These are phyloP conservation scores for Penicillium psychrosexuale DNA, from an alignment of 2,329 filamentous ascomycete genomes.

Conservation along the genomic window DNA sequence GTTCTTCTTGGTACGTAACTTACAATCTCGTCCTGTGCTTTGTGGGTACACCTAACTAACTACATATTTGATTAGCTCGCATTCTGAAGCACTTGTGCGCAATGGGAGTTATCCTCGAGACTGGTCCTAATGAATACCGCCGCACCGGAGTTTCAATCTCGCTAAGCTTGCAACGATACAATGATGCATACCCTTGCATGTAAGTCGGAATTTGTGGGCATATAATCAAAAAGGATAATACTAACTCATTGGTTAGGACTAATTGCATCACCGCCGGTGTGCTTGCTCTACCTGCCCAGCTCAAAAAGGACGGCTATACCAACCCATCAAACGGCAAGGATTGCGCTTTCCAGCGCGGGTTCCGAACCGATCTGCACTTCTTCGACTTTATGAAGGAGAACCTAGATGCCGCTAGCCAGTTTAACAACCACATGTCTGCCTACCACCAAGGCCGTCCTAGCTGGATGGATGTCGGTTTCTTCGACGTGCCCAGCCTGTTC, in stretches of 20 bases:
- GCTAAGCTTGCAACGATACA: conserved; percentile 19
- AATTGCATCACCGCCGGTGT: conserved; percentile 26
- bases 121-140: conserved; percentile 32
- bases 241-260: conserved; percentile 17
- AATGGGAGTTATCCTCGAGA: conserved; percentile 36
- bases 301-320: conserved; percentile 26
- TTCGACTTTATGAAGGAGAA: conserved; percentile 28
- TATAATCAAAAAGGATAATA: not conserved
- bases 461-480: conserved; percentile 35
- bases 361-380: conserved; percentile 25
- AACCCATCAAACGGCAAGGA: conserved; percentile 28
- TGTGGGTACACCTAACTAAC: not conserved
- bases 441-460: conserved; percentile 28
- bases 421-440: conserved; percentile 30
- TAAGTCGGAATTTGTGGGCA: conserved; percentile 2
- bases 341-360: conserved; percentile 28
- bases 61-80: conserved; percentile 17
- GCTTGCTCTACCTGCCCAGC: conserved; percentile 24
- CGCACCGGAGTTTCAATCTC: conserved; percentile 33
- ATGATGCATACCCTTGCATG: conserved; percentile 26
- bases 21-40: not conserved
- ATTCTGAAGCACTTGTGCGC: conserved; percentile 37
- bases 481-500: conserved; percentile 24
- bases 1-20: conserved; percentile 18
- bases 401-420: conserved; percentile 19